Evolutionary conservation across 352 stramenopile genomes (phyloP), one percentile per base, ranked within the genome.

Genomic region (Pythium oligandrum): DNA sequence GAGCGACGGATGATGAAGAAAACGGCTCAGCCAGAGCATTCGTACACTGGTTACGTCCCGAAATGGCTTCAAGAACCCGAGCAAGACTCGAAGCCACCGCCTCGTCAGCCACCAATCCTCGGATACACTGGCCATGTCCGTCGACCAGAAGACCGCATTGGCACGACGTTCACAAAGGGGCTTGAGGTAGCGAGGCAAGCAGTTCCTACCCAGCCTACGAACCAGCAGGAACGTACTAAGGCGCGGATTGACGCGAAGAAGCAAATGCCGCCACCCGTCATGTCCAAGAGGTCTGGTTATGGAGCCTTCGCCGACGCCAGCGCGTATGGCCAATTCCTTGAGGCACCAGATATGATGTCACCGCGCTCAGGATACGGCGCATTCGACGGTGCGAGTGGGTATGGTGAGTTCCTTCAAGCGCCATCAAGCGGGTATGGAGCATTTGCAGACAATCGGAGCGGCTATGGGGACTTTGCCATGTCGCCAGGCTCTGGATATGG

Each of bases 1-100:
- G 79, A 90, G 63, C 71, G 77, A 2, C 75, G 79, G 10, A 31
- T 59, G 37, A 87, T 90, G 75, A 83, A 85, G 48, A 88, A 87
- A 51, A 60, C 77, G 12, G 71, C 79, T 32, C 75, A 72, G 56
- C 75, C 79, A 1, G 79, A 90, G 53, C 71, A 90, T 34, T 69
- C 73, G 12, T 90, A 90, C 59, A 90, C 79, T 0, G 77, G 79
- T 3, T 66, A 63, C 38, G 62, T 69, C 7, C 68, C 60, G 48
- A 63, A 64, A 58, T 61, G 47, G 35, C 48, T 64, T 2, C 31
- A 55, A 17, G 57, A 64, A 6, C 43, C 43, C 7, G 51, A 70
- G 0, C 17, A 44, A 9, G 60, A 64, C 3, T 57, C 50, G 1
- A 69, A 68, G 48, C 58, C 62, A 36, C 56, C 40, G 5, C 54